A percentile compares a stretch with the other conserved stretches of the same genome.
Conservation (phyloP, 139 green algal genomes). For the Chlamydomonas sp. region DNA sequence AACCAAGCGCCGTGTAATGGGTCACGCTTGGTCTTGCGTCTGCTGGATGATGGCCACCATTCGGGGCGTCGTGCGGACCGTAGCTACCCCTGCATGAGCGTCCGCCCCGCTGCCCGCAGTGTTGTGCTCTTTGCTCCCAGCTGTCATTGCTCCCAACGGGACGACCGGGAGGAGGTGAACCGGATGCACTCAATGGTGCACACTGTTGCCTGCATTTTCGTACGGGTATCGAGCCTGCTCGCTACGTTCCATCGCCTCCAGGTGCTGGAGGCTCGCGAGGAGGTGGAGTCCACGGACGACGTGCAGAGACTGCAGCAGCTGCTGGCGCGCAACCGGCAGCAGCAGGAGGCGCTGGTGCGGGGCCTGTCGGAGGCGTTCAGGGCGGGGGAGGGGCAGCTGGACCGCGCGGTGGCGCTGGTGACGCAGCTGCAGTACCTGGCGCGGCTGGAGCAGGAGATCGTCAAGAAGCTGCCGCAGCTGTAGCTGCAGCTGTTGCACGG, state of each 20-base stretch:
- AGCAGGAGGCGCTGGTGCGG: constrained; percentile 32
- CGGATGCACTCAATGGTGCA: too few species aligned
- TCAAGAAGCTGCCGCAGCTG: constrained; percentile 58
- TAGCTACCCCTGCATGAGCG: too few species aligned
- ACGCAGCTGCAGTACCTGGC: constrained; percentile 72
- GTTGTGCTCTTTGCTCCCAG: too few species aligned
- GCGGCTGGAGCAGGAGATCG: constrained; percentile 68
- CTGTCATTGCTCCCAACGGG: too few species aligned
- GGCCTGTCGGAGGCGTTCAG: constrained; percentile 58
- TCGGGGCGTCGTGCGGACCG: too few species aligned
- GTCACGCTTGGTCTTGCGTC: too few species aligned
- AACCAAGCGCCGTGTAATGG: too few species aligned
- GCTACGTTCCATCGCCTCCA: constrained; percentile 1
- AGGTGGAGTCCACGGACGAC: constrained; percentile 67
- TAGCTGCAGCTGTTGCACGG: background rate
- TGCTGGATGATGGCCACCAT: too few species aligned
- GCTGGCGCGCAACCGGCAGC: constrained; percentile 42
- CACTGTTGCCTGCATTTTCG: too few species aligned
- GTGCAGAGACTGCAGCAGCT: constrained; percentile 50
- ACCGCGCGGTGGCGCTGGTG: constrained; percentile 42
- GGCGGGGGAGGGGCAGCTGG: constrained; percentile 38
- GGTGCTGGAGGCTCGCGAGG: constrained; percentile 80
- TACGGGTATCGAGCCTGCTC: too few species aligned
- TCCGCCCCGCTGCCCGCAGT: too few species aligned
- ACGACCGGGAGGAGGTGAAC: too few species aligned